phyloP scores from a whole-genome alignment of 108 stramenopile species.

The Pseudonitzschia multiseries region DNA sequence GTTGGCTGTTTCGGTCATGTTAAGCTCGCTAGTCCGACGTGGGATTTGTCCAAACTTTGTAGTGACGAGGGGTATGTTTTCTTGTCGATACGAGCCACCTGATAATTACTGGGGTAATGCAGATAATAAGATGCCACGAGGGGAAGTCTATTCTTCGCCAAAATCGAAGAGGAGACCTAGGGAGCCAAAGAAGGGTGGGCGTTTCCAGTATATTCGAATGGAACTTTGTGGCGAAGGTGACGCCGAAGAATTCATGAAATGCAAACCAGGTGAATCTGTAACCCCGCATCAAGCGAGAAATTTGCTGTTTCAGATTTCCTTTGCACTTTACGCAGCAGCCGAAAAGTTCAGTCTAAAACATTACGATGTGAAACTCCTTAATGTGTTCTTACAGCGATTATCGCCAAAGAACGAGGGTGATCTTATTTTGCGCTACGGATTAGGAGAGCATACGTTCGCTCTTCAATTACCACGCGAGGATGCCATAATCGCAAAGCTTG shows the following conservation, averaged over 20 bases:
- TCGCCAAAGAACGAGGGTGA: slow-evolving; percentile 28
- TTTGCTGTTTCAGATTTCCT: slow-evolving; percentile 93
- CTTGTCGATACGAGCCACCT: slow-evolving; percentile 63
- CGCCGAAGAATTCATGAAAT: slow-evolving; percentile 86
- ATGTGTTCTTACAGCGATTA: slow-evolving; percentile 80
- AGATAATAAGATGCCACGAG: slow-evolving; percentile 53
- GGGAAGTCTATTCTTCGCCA: slow-evolving; percentile 33
- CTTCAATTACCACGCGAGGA: slow-evolving; percentile 51
- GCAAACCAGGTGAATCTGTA: slow-evolving; percentile 51
- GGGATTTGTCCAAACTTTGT: slow-evolving; percentile 94
- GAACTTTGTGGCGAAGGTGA: slow-evolving; percentile 94
- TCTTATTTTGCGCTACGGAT: slow-evolving; percentile 74
- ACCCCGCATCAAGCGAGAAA: slow-evolving; percentile 45
- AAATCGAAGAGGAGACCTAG: slow-evolving; percentile 28
- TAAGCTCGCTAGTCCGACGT: slow-evolving; percentile 80
- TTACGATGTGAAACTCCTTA: slow-evolving; percentile 98
- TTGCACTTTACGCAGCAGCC: slow-evolving; percentile 87
- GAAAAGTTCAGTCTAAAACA: slow-evolving; percentile 87
- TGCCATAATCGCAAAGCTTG: slow-evolving; percentile 88
- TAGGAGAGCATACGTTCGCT: slow-evolving; percentile 74
- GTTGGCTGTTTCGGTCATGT: slow-evolving; percentile 80
- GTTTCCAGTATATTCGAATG: slow-evolving; percentile 96
- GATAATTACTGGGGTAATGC: slow-evolving; percentile 64
- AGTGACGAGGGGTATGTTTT: slow-evolving; percentile 78
- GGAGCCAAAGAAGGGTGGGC: slow-evolving; percentile 29